A percentile compares a stretch with the other conserved stretches of the same genome.
These are phyloP conservation scores for Ustilaginoidea virens DNA, from an alignment of 2,329 filamentous ascomycete genomes.

Conservation along the genomic window DNA sequence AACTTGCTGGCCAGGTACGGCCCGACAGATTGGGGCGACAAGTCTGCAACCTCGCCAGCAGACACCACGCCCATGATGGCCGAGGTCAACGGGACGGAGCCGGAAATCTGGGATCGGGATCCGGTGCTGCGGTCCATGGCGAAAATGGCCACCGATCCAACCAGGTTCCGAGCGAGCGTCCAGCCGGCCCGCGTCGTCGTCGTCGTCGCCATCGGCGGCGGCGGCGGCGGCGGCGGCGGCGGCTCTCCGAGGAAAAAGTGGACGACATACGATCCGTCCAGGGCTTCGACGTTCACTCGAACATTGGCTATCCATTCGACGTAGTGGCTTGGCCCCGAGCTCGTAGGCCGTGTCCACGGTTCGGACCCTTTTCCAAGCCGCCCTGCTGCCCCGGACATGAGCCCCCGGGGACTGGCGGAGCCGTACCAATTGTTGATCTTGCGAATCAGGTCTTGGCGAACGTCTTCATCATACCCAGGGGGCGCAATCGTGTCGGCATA, in stretches of 20 bases:
- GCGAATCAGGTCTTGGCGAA: constrained; percentile 18
- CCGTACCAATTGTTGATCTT: constrained; percentile 37
- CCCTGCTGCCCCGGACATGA: constrained; percentile 6
- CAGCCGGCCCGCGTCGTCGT: constrained; percentile 31
- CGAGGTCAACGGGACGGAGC: constrained; percentile 36
- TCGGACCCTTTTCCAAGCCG: neutral
- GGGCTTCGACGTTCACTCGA: constrained; percentile 40
- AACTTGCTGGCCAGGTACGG: constrained; percentile 26
- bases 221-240: too few relatives aligned
- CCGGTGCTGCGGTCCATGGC: constrained; percentile 22
- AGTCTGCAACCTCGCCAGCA: constrained; percentile 17
- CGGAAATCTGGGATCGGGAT: constrained; percentile 23
- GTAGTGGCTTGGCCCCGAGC: constrained; percentile 21
- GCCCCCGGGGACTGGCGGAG: constrained; percentile 13
- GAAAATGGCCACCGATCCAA: constrained; percentile 47
- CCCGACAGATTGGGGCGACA: constrained; percentile 20
- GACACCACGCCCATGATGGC: constrained; percentile 28
- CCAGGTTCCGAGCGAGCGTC: constrained; percentile 36
- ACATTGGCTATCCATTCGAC: constrained; percentile 57
- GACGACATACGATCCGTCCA: constrained; percentile 44
- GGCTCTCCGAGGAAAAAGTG: constrained; percentile 51
- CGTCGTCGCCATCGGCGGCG: too few relatives aligned
- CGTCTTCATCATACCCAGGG: constrained; percentile 9
- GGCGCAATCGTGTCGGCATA: constrained; percentile 45
- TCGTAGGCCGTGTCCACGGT: neutral